Percentiles rank a stretch among this genome's conserved stretches.
These are phyloP conservation scores for Eutrema yunnanense DNA, from an alignment of 345 rosid species.

Conservation along the genomic window DNA sequence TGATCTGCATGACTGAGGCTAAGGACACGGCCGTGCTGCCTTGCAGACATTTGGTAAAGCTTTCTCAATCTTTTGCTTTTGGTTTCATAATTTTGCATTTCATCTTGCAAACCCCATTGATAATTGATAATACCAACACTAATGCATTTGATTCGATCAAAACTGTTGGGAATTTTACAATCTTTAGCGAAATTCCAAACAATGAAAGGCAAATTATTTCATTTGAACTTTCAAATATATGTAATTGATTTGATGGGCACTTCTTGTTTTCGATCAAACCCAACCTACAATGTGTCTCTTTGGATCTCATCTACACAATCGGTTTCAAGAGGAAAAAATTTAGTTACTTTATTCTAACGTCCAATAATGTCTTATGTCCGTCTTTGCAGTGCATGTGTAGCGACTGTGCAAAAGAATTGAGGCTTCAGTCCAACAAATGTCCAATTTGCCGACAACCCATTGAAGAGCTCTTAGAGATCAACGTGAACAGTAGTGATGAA, in stretches of 20 bases:
- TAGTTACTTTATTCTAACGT: not conserved
- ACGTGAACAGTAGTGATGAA: constrained; percentile 38
- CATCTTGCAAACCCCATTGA: not conserved
- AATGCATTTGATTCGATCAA: too few species aligned
- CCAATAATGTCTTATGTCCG: not conserved
- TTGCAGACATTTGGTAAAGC: constrained; percentile 80
- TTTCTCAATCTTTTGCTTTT: not conserved
- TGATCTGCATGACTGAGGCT: constrained; percentile 87
- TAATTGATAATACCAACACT: too few species aligned
- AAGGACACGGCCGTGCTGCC: constrained; percentile 86
- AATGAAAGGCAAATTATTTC: too few species aligned
- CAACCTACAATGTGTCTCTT: not conserved
- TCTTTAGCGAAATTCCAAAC: too few species aligned
- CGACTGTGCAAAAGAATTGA: constrained; percentile 72
- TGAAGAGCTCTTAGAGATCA: constrained; percentile 79
- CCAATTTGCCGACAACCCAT: constrained; percentile 93
- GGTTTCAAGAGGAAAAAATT: not conserved
- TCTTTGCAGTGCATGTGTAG: constrained; percentile 76
- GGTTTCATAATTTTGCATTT: not conserved
- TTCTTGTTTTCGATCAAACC: not conserved
- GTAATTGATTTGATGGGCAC: too few species aligned
- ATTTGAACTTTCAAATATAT: too few species aligned
- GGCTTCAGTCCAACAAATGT: constrained; percentile 78
- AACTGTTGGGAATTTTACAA: too few species aligned
- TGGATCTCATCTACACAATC: not conserved